Percentiles rank a stretch among this genome's conserved stretches.
Conservation (phyloP, 176 grass and related monocot species). For the Avena eriantha region DNA sequence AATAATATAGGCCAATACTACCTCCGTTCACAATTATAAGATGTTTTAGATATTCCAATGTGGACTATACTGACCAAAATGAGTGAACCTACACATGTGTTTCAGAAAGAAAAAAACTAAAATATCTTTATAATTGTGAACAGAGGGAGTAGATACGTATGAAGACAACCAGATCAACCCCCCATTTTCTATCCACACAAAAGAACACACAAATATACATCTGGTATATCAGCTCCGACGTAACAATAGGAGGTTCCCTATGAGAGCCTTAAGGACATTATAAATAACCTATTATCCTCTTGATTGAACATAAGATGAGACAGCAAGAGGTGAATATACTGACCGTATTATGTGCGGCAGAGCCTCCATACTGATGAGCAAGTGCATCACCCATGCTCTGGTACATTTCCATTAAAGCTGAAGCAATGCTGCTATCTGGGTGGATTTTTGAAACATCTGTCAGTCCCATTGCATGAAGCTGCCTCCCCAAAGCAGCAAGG, state of each 20-base stretch:
- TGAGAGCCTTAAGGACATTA: conserved; percentile 18
- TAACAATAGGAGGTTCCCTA: background rate
- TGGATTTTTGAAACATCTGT: conserved; percentile 84
- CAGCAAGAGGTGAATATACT: conserved; percentile 24
- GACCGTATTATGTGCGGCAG: conserved; percentile 93
- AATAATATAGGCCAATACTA: too few species aligned
- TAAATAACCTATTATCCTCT: conserved; percentile 15
- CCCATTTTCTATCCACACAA: background rate
- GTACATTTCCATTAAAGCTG: conserved; percentile 97
- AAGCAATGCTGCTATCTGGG: conserved; percentile 84
- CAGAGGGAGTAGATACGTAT: background rate
- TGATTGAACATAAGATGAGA: background rate
- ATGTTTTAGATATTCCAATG: too few species aligned
- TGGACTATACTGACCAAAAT: too few species aligned
- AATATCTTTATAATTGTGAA: too few species aligned
- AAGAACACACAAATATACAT: background rate
- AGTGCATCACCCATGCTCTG: conserved; percentile 97
- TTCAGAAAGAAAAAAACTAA: too few species aligned
- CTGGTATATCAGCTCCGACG: background rate
- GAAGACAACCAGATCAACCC: background rate
- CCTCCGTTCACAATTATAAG: too few species aligned
- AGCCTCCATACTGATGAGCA: conserved; percentile 97
- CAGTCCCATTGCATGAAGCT: conserved; percentile 87
- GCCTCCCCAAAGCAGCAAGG: conserved; percentile 82
- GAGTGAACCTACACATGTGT: too few species aligned